phyloP scores from a whole-genome alignment of 176 grass and related monocot genomes.

The Musa schizocarpa region DNA sequence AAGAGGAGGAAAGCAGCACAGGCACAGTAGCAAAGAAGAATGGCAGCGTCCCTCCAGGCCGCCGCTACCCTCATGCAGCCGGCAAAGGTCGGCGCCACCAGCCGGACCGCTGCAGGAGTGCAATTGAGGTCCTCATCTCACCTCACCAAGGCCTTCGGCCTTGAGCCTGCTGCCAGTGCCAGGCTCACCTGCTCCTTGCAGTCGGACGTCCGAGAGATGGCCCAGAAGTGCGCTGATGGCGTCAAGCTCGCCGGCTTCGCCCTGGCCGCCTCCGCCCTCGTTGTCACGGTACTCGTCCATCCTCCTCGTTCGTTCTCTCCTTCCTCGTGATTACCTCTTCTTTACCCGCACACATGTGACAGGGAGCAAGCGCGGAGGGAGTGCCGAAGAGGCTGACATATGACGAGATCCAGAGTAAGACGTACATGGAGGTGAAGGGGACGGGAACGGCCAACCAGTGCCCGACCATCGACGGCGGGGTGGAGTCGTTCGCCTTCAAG shows the following conservation, averaged over 20 bases:
- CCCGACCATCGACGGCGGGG: neutral
- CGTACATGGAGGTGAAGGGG: constrained; percentile 2
- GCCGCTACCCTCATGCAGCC: neutral
- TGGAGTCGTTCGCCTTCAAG: constrained; percentile 1
- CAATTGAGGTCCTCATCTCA: neutral
- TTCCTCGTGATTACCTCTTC: neutral
- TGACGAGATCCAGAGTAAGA: neutral
- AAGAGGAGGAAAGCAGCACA: neutral
- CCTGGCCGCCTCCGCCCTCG: neutral
- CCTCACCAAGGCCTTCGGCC: neutral
- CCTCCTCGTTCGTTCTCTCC: neutral
- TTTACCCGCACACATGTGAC: neutral
- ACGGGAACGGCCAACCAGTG: neutral
- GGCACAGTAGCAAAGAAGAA: neutral
- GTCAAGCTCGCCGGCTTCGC: neutral
- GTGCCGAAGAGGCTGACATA: constrained; percentile 1
- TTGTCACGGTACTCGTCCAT: neutral
- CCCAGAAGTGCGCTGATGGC: neutral
- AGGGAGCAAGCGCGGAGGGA: neutral
- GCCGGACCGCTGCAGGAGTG: neutral
- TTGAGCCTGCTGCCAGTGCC: neutral
- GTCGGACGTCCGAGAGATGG: neutral
- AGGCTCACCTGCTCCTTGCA: neutral
- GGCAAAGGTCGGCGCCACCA: neutral
- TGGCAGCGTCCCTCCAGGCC: neutral